Base-by-base conservation (phyloP, 2,329 filamentous ascomycete genomes). In the Cladosporium sphaerospermum region DNA sequence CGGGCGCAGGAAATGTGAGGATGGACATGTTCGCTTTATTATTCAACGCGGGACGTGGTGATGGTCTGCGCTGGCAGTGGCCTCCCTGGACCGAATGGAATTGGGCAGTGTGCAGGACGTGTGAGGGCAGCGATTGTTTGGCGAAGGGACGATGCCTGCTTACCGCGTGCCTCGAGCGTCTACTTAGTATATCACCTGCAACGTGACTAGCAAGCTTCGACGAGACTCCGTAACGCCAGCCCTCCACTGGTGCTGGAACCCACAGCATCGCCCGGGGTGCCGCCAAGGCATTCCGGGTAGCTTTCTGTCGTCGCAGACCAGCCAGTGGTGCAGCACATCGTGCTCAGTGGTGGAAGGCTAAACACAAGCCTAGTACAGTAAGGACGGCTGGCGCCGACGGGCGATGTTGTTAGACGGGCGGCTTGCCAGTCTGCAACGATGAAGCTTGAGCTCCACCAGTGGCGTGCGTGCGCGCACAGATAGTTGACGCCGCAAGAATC, bases 1-100 rank as follows among this genome's bases (percentile, higher is more conserved):
- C 52, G 33, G 60, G 54, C 50, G 60, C 58, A 44, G 59, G 54
- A 14, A 59, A 28, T 31, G 56, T 44, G 32, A 51, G 48, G 48
- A 51, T 51, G 44, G 48, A 51, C 48, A 51, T 51, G 31, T 16
- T 51, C 40, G 48, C 11, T 51, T 51, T 49, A 44, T 16, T 46
- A 42, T 28, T 14, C 28, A 47, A 36, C 36, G 16, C 36, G n/a
- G 36, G 36, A 39, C 16, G 36, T 42, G 45, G 40, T 47, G 40
- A 53, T 46, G 43, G 51, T 51, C 48, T 53, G 51, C 51, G 51
- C 45, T 46, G 45, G 43, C 43, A 42, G 36, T 53, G 51, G 45
- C 32, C 36, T 39, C 37, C 37, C 39, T 18, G 32, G 37, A 42
- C 37, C 43, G 36, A 42, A 53, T 36, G 37, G 47, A 37, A 47